A percentile compares a stretch with the other conserved stretches of the same genome.
These are phyloP conservation scores for Pleurotus giganteus DNA, from an alignment of 768 basidiomycete genomes.

Conservation along the genomic window DNA sequence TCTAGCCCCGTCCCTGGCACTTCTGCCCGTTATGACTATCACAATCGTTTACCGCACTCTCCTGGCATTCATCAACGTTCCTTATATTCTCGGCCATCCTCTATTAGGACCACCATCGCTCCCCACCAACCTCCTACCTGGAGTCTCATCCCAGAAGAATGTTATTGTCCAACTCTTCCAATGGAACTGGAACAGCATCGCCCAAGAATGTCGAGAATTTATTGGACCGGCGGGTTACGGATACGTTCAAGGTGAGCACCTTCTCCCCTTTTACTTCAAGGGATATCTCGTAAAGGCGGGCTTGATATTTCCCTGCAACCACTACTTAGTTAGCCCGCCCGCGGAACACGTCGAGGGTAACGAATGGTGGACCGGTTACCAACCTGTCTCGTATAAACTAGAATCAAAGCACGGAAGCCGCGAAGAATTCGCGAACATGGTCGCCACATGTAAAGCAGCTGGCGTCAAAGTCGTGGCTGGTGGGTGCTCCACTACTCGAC, in stretches of 20 bases:
- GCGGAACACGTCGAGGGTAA: conserved; percentile 52
- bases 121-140: too few species aligned
- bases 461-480: conserved; percentile 56
- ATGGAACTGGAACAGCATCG: conserved; percentile 62
- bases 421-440: conserved; percentile 47
- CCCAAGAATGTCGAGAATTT: conserved; percentile 60
- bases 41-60: too few species aligned
- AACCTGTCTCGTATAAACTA: conserved; percentile 62
- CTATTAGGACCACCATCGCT: too few species aligned
- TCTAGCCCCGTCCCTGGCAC: too few species aligned
- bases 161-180: conserved; percentile 74
- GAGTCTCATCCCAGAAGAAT: too few species aligned
- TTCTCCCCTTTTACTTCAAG: too few species aligned
- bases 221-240: conserved; percentile 71
- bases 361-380: conserved; percentile 79
- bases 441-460: conserved; percentile 49
- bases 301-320: too few species aligned
- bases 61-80: too few species aligned
- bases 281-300: too few species aligned
- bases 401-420: conserved; percentile 65
- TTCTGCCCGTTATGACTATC: too few species aligned
- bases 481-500: too few species aligned
- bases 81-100: too few species aligned
- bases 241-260: conserved; percentile 61
- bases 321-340: conserved; percentile 49